Evolutionary conservation across 345 rosid species (phyloP).

Genomic region (Aegle marmelos): DNA sequence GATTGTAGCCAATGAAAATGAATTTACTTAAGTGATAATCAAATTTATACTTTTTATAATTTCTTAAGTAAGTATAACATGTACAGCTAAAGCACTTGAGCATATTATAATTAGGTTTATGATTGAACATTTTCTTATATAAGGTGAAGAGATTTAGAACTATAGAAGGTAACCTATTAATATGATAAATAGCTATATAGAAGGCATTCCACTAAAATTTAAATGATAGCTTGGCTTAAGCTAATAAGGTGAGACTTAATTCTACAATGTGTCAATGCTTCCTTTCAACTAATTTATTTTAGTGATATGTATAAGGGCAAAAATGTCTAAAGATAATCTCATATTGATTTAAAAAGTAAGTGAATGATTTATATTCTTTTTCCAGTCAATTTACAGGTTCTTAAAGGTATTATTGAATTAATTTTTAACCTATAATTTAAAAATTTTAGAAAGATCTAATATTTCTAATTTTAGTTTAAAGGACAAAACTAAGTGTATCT

Average conservation of each 20-base stretch:
- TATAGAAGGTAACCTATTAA: background rate
- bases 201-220: background rate
- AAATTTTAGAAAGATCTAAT: background rate
- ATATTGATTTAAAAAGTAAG: too few relatives aligned
- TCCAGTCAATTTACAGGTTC: background rate
- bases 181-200: background rate
- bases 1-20: background rate
- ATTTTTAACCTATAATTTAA: background rate
- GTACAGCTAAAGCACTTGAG: background rate
- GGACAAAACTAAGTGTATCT: background rate
- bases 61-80: background rate
- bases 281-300: too few relatives aligned
- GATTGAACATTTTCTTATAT: background rate
- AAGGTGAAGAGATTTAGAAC: accelerated
- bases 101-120: background rate
- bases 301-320: too few relatives aligned
- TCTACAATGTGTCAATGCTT: too few relatives aligned
- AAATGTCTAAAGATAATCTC: too few relatives aligned
- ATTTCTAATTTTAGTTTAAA: background rate
- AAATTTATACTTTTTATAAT: background rate
- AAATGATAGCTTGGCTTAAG: too few relatives aligned
- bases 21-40: background rate
- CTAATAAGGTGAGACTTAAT: too few relatives aligned
- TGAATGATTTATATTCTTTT: background rate
- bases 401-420: background rate